Evolutionary conservation across 257 asterid species (phyloP).

Genomic region (Paraleonurus japonicus): DNA sequence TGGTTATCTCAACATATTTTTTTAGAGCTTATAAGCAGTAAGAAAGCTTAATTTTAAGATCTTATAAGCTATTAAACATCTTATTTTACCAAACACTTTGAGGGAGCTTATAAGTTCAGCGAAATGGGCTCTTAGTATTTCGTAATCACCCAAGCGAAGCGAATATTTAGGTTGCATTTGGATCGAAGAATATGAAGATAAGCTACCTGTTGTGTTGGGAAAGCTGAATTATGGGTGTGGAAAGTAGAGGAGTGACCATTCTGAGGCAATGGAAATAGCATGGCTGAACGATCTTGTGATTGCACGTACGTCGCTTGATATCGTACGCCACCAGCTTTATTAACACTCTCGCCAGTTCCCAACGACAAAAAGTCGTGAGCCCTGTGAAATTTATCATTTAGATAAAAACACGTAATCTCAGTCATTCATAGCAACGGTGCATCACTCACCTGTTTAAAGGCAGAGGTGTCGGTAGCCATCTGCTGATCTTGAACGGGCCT

Average conservation of each 20-base stretch:
- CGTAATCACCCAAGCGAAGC: too few relatives aligned
- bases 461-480: slow-evolving; percentile 41
- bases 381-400: slow-evolving; percentile 39
- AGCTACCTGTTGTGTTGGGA: slow-evolving; percentile 56
- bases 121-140: too few relatives aligned
- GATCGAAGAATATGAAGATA: neutral
- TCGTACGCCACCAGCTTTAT: slow-evolving; percentile 25
- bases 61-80: too few relatives aligned
- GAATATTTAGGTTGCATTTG: neutral
- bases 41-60: too few relatives aligned
- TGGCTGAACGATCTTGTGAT: slow-evolving; percentile 35
- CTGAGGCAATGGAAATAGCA: slow-evolving; percentile 41
- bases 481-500: slow-evolving; percentile 57
- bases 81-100: too few relatives aligned
- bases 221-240: slow-evolving; percentile 37
- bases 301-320: slow-evolving; percentile 30
- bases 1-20: too few relatives aligned
- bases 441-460: slow-evolving; percentile 39
- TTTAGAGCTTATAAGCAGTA: too few relatives aligned
- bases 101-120: too few relatives aligned
- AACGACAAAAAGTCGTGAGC: slow-evolving; percentile 43
- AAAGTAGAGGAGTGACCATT: slow-evolving; percentile 45
- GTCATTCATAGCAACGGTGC: neutral
- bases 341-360: slow-evolving; percentile 35
- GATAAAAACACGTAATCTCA: neutral